Base-by-base conservation (phyloP, 2,329 filamentous ascomycete genomes). In the Fusarium albidum region DNA sequence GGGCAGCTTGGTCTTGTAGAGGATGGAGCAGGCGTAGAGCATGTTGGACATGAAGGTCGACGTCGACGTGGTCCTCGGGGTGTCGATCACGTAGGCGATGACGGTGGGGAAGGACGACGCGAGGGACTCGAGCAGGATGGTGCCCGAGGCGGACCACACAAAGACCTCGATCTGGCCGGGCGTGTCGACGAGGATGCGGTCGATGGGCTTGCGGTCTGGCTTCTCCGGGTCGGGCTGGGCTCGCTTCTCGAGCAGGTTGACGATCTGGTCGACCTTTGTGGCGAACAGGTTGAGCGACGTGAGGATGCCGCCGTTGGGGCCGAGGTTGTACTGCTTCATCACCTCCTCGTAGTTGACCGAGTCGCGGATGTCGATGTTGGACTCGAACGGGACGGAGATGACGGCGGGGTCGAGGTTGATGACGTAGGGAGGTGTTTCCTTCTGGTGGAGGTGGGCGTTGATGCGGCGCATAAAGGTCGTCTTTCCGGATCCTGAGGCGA, bases 381-480 rank as follows among this genome's bases (percentile, higher is more conserved):
- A 87, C 65, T 96, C 94, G 71, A 97, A 99, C 4, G 96, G 95
- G 7, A 97, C 90, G 64, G 89, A 91, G 69, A 93, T 84, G 9
- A 99, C 95, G 33, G 96, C 95, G 2, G 95, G 95, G 71, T 99
- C 95, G 58, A 99, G 89, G 75, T 99, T 99, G 71, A 99, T 87
- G 53, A 98, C 92, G 73, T 99, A 99, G 5, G 96, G 95, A 2
- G 92, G 87, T 14, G 88, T 84, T 52, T 88, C 85, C 68, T 93
- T 84, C 6, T 83, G 83, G 71, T 98, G 94, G 4, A 99, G 87
- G 71, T 99, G 84, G 1, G 94, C 89, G 73, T 97, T 97, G 69
- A 99, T 95, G 68, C 95, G 87, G 73, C 98, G 94, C 94, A 99
- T 98, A 71, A 99, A 99, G 0, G 96, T 99, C n/a, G 95, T 99